Evolutionary conservation across 352 stramenopile species (phyloP), one percentile per base, ranked within the genome.

Genomic region (Phytophthora tubulina): DNA sequence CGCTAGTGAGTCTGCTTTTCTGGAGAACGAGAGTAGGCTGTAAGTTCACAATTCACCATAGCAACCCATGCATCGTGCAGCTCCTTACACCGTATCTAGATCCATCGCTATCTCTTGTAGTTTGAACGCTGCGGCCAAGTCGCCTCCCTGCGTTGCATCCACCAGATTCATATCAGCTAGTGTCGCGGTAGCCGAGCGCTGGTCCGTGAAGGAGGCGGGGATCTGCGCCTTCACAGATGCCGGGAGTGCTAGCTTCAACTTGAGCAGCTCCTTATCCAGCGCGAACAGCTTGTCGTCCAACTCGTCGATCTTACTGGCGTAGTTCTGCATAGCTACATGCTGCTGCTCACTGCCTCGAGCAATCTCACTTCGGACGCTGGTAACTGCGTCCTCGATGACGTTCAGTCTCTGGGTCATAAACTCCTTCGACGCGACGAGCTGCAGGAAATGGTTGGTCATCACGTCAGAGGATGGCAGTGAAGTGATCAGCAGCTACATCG

Each of bases 191-290:
- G 14, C 11, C 10, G 38, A 61, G 2, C 30, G 14, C 17, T 68
- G 35, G 11, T 68, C 63, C 11, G 55, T 63, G 51, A 76, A 76
- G 11, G 42, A 45, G 17, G 60, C 48, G 21, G 72, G 53, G 14
- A 86, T 54, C 45, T 88, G 76, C 1, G 80, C 75, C 14, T 77
- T 78, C 32, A 84, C 51, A 0, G 71, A 75, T n/a, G 80, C 77
- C 41, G 85, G 85, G 0, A 91, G 54, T 21, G 70, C 72, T 38
- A 93, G 73, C 54, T 90, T 90, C 39, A 91, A 21, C 61, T 84
- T 88, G 32, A 93, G 84, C 15, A 91, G 39, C 45, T 91, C 84
- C 61, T 91, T 93, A 59, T 93, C 84, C 33, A 91, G 44, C 1
- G 44, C 39, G 57, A 93, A 91, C 1, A 91, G 44, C 36, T 86